A percentile compares a stretch with the other conserved stretches of the same genome.
Evolutionary conservation across 2,329 filamentous ascomycete genomes (phyloP).

Genomic region (Trichoderma sp.): DNA sequence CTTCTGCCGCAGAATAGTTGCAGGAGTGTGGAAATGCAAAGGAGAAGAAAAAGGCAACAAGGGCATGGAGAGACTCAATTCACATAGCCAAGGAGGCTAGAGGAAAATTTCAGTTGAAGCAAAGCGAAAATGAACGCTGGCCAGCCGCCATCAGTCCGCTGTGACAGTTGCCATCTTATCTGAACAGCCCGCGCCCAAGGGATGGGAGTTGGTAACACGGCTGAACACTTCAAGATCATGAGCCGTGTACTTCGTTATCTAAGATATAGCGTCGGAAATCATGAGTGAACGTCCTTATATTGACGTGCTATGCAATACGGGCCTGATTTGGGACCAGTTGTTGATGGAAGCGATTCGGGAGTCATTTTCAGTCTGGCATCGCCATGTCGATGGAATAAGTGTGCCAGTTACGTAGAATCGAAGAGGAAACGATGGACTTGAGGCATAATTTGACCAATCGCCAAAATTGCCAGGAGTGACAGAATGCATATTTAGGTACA

Average conservation of each 20-base stretch:
- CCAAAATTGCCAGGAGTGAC: not conserved
- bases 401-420: not conserved
- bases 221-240: not conserved
- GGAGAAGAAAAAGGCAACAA: not conserved
- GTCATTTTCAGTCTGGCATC: not conserved
- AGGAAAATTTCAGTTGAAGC: not conserved
- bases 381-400: too few species aligned
- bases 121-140: not conserved
- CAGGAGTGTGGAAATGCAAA: not conserved
- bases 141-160: not conserved
- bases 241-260: not conserved
- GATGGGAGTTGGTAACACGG: not conserved
- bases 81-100: too few species aligned
- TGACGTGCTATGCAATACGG: not conserved
- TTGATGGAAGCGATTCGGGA: not conserved
- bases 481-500: not conserved
- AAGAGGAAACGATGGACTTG: not conserved
- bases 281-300: not conserved
- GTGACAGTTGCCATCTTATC: not conserved
- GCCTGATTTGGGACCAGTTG: not conserved
- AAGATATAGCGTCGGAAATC: not conserved
- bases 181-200: not conserved
- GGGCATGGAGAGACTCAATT: not conserved
- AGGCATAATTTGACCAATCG: not conserved
- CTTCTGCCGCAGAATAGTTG: not conserved